Evolutionary conservation across 192 early-diverging fungal genomes (phyloP), one percentile per base, ranked within the genome.

Genomic region (Dissophora globulifera): DNA sequence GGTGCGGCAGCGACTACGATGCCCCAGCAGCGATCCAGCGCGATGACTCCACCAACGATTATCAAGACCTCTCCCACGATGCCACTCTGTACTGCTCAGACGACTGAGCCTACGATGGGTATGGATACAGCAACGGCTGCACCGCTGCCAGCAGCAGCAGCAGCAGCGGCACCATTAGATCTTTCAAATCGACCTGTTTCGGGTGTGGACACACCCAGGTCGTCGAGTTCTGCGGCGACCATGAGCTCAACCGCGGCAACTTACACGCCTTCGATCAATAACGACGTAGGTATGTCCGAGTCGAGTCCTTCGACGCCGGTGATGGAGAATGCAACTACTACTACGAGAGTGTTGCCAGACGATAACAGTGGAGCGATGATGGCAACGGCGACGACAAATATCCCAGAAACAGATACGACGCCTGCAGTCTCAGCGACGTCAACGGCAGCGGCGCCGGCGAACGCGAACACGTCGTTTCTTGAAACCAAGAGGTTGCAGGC

Each of bases 171-270:
- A 13, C 46, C 22, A 20, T 22, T 22, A 1, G n/a, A 48, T 16
- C 19, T 48, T n/a, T 22, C 17, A 48, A 13, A 48, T 20, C 9
- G 19, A 2, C 38, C 7, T 40, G 38, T 40, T 40, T 40, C 38
- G 38, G 38, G 38, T 7, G 38, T 40, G 38, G 13, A 40, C 8
- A 50, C 16, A 15, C 49, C 46, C 5, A 16, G 11, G 17, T 48
- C 46, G 6, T 16, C 40, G 5, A n/a, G 32, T 13, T 42, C 58
- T 33, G 58, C 38, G 7, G 58, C 58, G 19, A 49, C 27, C 29
- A 60, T 60, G 45, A 30, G 42, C 58, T 49, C 58, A 2, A 35
- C 23, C n/a, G 17, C 10, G 17, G 46, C 58, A 1, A 58, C 27
- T 3, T 49, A 60, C n/a, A 49, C 46, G n/a, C 58, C 58, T 20